Conservation (phyloP, 768 basidiomycete genomes). For the Collybiopsis confluens region DNA sequence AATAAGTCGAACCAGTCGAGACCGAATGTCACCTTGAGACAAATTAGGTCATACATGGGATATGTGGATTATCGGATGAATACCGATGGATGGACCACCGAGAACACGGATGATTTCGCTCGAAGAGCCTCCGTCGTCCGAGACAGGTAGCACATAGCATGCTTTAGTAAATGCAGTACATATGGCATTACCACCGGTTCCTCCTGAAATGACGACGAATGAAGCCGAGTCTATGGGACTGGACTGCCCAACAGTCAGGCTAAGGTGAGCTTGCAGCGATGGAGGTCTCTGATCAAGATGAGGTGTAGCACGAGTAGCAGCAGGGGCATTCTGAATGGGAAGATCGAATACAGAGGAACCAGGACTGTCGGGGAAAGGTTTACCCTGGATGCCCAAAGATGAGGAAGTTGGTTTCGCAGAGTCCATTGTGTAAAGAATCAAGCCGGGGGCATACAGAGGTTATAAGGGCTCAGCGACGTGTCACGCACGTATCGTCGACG, state of each 20-base stretch:
- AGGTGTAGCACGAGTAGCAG: conserved; percentile 10
- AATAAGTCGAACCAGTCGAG: conserved; percentile 84
- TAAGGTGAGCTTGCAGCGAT: neutral
- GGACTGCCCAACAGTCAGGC: neutral
- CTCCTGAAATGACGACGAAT: conserved; percentile 82
- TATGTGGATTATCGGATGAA: conserved; percentile 12
- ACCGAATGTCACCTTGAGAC: conserved; percentile 78
- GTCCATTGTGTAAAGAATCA: neutral
- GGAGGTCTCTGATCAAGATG: conserved; percentile 11
- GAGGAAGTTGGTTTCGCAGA: conserved; percentile 37
- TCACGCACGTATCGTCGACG: too few species aligned
- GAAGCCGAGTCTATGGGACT: conserved; percentile 20
- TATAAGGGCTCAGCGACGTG: too few species aligned
- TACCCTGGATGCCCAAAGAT: neutral
- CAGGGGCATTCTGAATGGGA: conserved; percentile 38
- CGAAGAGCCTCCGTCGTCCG: conserved; percentile 93
- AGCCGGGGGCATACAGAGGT: too few species aligned
- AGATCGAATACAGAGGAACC: conserved; percentile 76
- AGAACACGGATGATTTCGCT: conserved; percentile 92
- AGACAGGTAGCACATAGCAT: conserved; percentile 86
- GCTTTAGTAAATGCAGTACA: conserved; percentile 78
- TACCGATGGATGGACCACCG: conserved; percentile 82
- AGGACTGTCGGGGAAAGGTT: conserved; percentile 44
- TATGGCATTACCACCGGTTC: conserved; percentile 92
- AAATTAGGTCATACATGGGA: conserved; percentile 5